These are phyloP conservation scores for Serendipita sp. DNA, from an alignment of 768 basidiomycete genomes.

Conservation along the genomic window DNA sequence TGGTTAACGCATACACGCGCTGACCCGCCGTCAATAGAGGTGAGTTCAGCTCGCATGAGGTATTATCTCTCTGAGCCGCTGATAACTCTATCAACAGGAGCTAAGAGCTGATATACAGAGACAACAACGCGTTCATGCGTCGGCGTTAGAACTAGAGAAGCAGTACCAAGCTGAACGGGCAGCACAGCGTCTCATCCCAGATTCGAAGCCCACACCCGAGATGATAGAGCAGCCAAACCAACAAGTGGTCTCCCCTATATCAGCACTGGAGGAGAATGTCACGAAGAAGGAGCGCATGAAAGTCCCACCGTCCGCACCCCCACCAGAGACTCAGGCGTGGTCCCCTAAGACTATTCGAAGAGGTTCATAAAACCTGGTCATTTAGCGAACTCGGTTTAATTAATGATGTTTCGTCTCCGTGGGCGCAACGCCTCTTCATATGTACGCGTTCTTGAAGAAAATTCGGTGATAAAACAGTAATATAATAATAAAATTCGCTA, in stretches of 20 bases:
- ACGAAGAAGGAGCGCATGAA: background rate
- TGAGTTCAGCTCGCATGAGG: background rate
- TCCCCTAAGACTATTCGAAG: background rate
- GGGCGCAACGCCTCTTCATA: too few species aligned
- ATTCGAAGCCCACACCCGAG: background rate
- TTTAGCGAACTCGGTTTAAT: background rate
- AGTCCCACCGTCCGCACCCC: background rate
- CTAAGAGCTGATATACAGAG: background rate
- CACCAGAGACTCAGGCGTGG: background rate
- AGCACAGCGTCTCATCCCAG: background rate
- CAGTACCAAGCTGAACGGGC: background rate
- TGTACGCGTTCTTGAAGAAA: too few species aligned
- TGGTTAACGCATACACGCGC: constrained; percentile 1
- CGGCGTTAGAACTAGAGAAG: background rate
- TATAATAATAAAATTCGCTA: too few species aligned
- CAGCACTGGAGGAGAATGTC: too few species aligned
- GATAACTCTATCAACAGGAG: background rate
- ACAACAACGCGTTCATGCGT: background rate
- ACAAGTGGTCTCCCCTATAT: too few species aligned
- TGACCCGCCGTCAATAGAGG: background rate
- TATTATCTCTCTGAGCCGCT: background rate
- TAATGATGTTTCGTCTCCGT: too few species aligned
- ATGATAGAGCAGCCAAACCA: too few species aligned
- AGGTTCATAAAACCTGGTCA: background rate
- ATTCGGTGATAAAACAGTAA: too few species aligned